Evolutionary conservation across 2,329 filamentous ascomycete genomes (phyloP).

Genomic region (Gremmenia infestans): DNA sequence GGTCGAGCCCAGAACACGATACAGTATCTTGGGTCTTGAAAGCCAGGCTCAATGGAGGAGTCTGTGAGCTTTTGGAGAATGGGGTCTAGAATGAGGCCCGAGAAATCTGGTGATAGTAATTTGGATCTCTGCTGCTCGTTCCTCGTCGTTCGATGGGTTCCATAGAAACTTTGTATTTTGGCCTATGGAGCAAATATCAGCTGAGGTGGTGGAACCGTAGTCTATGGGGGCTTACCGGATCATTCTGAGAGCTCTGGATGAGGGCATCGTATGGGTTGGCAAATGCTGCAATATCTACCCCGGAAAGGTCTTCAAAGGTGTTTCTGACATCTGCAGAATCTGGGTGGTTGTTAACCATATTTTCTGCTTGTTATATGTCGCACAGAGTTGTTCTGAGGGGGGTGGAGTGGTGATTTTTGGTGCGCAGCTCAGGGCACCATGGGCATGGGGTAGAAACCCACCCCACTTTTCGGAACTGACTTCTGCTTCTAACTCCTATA

Average conservation of each 20-base stretch:
- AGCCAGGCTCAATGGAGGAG: conserved; percentile 59
- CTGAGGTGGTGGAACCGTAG: background rate
- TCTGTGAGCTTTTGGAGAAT: conserved; percentile 67
- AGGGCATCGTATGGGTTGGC: conserved; percentile 32
- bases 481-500: no score
- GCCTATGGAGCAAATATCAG: conserved; percentile 12
- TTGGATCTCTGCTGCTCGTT: conserved; percentile 72
- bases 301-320: conserved; percentile 32
- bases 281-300: conserved; percentile 26
- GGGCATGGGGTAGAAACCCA: no score
- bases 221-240: conserved; percentile 22
- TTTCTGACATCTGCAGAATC: conserved; percentile 27
- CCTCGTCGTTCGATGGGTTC: conserved; percentile 66
- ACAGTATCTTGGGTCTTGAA: conserved; percentile 72
- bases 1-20: conserved; percentile 87
- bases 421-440: no score
- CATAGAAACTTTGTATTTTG: conserved; percentile 46
- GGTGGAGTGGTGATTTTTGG: no score
- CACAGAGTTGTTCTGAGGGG: no score
- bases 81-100: conserved; percentile 69
- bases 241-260: conserved; percentile 30
- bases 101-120: conserved; percentile 64
- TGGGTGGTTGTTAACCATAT: conserved; percentile 15
- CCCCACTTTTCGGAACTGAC: no score
- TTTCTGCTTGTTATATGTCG: background rate